Evolutionary conservation across 169 alveolate species (phyloP).

Genomic region (Plasmodium adleri): DNA sequence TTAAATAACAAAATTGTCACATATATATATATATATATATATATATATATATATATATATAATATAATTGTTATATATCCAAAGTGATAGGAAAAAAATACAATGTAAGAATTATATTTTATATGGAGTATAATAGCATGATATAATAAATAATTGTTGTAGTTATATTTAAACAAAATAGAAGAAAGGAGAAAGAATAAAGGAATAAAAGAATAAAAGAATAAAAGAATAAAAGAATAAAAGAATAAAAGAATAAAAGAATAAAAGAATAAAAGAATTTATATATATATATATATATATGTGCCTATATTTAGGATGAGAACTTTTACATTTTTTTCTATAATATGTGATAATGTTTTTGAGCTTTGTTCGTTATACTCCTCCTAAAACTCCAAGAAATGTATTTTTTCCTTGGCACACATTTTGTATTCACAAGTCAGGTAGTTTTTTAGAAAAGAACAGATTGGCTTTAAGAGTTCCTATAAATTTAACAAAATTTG

Average conservation of each 20-base stretch:
- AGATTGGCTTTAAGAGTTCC: constrained; percentile 91
- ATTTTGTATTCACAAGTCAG: constrained; percentile 87
- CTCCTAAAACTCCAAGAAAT: constrained; percentile 83
- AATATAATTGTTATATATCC: too few species aligned
- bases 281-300: background rate
- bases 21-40: too few species aligned
- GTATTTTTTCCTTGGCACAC: constrained; percentile 92
- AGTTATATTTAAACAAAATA: too few species aligned
- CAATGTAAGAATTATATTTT: too few species aligned
- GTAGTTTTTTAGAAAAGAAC: constrained; percentile 88
- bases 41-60: too few species aligned
- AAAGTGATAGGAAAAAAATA: too few species aligned
- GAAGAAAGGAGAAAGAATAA: too few species aligned
- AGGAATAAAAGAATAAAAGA: background rate
- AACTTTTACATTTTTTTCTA: background rate
- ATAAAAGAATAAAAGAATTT: background rate
- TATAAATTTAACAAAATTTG: constrained; percentile 89
- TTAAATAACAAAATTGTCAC: too few species aligned
- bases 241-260: too few species aligned
- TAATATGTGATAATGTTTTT: constrained; percentile 36
- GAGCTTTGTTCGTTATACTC: constrained; percentile 51
- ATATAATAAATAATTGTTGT: too few species aligned
- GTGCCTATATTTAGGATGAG: background rate
- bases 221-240: background rate
- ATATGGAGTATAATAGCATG: too few species aligned